Evolutionary conservation across 2,329 filamentous ascomycete species (phyloP).

Genomic region (Zymoseptoria crescenta): DNA sequence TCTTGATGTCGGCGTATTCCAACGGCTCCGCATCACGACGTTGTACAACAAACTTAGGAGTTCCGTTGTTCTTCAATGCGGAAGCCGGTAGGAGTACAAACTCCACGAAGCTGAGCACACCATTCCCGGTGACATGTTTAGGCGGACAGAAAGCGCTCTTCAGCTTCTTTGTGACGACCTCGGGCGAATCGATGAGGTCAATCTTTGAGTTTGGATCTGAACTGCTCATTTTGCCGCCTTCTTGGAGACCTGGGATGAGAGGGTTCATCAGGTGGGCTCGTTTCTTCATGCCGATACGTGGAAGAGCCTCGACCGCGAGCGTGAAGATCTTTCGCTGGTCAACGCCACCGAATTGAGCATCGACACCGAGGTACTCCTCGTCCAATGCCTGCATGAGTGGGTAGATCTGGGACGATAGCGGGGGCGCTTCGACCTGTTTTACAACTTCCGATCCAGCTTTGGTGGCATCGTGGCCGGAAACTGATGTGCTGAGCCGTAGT

Average conservation of each 20-base stretch:
- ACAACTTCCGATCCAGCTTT: slow-evolving; percentile 91
- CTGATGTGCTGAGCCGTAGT: slow-evolving; percentile 63
- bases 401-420: slow-evolving; percentile 69
- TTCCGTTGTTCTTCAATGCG: slow-evolving; percentile 48
- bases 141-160: slow-evolving; percentile 76
- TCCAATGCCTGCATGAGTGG: slow-evolving; percentile 85
- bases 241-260: slow-evolving; percentile 75
- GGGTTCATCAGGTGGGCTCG: slow-evolving; percentile 70
- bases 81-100: slow-evolving; percentile 74
- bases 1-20: slow-evolving; percentile 66
- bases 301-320: slow-evolving; percentile 74
- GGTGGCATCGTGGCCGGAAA: slow-evolving; percentile 73
- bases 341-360: slow-evolving; percentile 76
- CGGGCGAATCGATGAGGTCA: slow-evolving; percentile 75
- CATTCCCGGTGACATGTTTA: slow-evolving; percentile 73
- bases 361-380: slow-evolving; percentile 79
- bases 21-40: slow-evolving; percentile 63
- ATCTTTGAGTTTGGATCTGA: slow-evolving; percentile 75
- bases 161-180: slow-evolving; percentile 71
- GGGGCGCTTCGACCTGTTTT: slow-evolving; percentile 76
- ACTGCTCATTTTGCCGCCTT: slow-evolving; percentile 71
- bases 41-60: slow-evolving; percentile 57
- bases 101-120: slow-evolving; percentile 77
- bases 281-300: slow-evolving; percentile 76
- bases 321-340: slow-evolving; percentile 89